phyloP scores from a whole-genome alignment of 2,329 filamentous ascomycete genomes.

The Aspergillus phoenicis region DNA sequence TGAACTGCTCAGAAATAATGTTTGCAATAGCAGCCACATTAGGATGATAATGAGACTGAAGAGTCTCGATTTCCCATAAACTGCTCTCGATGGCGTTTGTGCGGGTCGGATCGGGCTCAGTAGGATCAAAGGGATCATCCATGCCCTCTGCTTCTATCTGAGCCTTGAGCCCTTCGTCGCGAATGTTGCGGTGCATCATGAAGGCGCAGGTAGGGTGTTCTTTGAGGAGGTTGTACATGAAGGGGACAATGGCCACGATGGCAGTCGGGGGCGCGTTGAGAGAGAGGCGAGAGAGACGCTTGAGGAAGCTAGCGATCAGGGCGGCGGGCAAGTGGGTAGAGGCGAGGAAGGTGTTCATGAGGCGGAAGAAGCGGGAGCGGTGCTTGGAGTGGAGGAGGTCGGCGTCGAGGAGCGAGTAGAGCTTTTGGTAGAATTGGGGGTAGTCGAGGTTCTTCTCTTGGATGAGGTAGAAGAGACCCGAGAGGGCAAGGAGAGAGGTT shows the following conservation, averaged over 20 bases:
- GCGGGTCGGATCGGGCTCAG: constrained; percentile 79
- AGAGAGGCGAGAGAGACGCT: constrained; percentile 80
- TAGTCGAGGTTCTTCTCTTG: constrained; percentile 94
- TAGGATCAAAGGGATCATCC: constrained; percentile 75
- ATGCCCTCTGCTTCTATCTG: constrained; percentile 63
- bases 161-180: constrained; percentile 60
- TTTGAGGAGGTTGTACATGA: constrained; percentile 93
- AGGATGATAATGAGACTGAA: constrained; percentile 93
- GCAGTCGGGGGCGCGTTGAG: constrained; percentile 88
- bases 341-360: constrained; percentile 84
- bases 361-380: constrained; percentile 87
- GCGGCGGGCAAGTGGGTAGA: constrained; percentile 91
- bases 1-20: constrained; percentile 95
- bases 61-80: constrained; percentile 89
- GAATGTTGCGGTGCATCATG: constrained; percentile 82
- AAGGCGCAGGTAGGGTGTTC: constrained; percentile 89
- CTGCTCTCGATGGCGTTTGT: constrained; percentile 88
- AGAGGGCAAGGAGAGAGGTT: constrained; percentile 82
- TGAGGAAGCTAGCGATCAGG: constrained; percentile 93
- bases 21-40: constrained; percentile 93
- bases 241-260: constrained; percentile 85
- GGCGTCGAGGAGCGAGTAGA: constrained; percentile 88
- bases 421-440: constrained; percentile 86
- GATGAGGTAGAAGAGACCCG: constrained; percentile 93
- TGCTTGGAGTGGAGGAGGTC: constrained; percentile 91